Conservation (phyloP, 805 yeast species). For the Alloascoidea hylecoeti region DNA sequence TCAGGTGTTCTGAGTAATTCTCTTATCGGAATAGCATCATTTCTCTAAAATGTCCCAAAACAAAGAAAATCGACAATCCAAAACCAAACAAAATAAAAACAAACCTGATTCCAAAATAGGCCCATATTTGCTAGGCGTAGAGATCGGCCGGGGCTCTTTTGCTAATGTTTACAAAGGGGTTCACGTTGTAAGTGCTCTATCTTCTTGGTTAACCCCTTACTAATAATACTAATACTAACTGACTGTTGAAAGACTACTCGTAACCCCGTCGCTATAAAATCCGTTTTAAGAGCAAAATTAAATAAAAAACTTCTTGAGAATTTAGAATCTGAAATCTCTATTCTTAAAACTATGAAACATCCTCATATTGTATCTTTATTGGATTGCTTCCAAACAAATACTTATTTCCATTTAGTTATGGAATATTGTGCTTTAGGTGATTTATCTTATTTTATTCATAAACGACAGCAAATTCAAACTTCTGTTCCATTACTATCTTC, state of each 20-base stretch:
- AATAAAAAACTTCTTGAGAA: conserved; percentile 83
- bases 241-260: conserved; percentile 9
- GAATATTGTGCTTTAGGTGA: conserved; percentile 96
- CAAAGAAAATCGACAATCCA: no score
- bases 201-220: not conserved
- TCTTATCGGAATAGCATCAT: no score
- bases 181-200: conserved; percentile 19
- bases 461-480: conserved; percentile 52
- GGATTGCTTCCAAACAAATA: conserved; percentile 66
- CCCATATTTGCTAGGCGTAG: conserved; percentile 47
- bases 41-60: no score
- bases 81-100: no score
- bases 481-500: conserved; percentile 71
- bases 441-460: conserved; percentile 72
- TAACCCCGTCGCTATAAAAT: conserved; percentile 73
- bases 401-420: conserved; percentile 82
- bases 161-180: conserved; percentile 89
- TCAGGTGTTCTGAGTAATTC: no score
- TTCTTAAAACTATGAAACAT: conserved; percentile 75
- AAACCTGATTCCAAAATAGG: no score
- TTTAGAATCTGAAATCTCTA: conserved; percentile 84
- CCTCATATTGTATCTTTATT: conserved; percentile 84
- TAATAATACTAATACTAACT: conserved; percentile 1
- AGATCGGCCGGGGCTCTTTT: conserved; percentile 92
- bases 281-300: conserved; percentile 70